Percentiles rank a stretch among this genome's conserved stretches.
Evolutionary conservation across 2,329 filamentous ascomycete genomes (phyloP).

Genomic region (Tolypocladium album): DNA sequence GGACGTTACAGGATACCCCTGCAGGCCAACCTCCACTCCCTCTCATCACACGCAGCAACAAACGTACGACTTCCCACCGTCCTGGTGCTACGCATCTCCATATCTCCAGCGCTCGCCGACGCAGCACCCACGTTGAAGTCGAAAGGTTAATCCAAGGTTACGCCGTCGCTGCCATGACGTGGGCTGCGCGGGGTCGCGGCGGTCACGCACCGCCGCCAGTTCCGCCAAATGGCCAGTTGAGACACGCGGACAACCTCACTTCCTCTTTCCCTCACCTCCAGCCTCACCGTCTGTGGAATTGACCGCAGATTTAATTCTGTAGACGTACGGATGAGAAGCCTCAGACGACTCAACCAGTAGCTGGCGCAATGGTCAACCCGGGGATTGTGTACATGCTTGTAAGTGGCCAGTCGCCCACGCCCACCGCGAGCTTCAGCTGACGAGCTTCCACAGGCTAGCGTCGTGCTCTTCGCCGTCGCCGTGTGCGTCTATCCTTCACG

Average conservation of each 20-base stretch:
- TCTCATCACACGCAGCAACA: neutral
- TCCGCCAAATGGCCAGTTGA: neutral
- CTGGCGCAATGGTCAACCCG: slow-evolving; percentile 13
- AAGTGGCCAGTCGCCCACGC: slow-evolving; percentile 1
- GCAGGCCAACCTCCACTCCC: neutral
- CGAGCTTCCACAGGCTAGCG: slow-evolving; percentile 11
- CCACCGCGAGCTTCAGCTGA: neutral
- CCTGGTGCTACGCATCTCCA: neutral
- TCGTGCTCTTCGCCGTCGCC: slow-evolving; percentile 18
- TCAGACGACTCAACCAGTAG: neutral
- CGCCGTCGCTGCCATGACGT: neutral
- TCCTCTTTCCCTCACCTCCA: neutral
- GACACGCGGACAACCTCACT: neutral
- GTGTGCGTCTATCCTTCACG: slow-evolving; percentile 11
- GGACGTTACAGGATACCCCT: neutral
- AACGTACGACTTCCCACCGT: neutral
- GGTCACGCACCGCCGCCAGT: neutral
- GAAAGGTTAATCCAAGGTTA: no score
- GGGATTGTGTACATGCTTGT: slow-evolving; percentile 20
- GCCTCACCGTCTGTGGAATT: neutral
- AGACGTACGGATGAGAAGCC: neutral
- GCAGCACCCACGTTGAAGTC: no score
- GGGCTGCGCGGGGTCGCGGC: neutral
- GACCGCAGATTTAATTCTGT: no score
- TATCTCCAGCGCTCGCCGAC: neutral